Conservation (phyloP, 2,329 filamentous ascomycete species). For the Pseudocercospora crystallina region DNA sequence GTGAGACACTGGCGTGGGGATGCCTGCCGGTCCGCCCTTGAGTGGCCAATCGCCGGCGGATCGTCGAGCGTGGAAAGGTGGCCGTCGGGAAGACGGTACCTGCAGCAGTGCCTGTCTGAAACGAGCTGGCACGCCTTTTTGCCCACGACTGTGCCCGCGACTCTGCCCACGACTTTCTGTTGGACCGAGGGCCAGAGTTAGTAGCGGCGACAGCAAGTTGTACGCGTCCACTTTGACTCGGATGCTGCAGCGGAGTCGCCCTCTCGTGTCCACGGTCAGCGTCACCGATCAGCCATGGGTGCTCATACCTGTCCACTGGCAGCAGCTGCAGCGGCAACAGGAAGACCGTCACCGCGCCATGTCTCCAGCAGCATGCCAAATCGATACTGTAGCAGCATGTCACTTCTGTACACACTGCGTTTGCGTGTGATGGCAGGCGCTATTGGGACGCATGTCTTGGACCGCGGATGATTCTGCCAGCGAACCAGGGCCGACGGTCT, state of each 20-base stretch:
- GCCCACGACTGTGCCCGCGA: too few relatives aligned
- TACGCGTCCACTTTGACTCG: slow-evolving; percentile 24
- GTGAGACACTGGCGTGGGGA: slow-evolving; percentile 24
- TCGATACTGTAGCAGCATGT: not conserved
- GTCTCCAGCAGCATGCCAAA: slow-evolving; percentile 5
- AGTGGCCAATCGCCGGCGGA: slow-evolving; percentile 1
- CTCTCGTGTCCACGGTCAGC: slow-evolving; percentile 12
- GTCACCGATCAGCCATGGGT: slow-evolving; percentile 16
- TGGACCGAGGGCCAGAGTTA: not conserved
- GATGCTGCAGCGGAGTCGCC: slow-evolving; percentile 7
- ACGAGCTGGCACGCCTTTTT: too few relatives aligned
- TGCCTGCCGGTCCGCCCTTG: not conserved
- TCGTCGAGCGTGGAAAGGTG: slow-evolving; percentile 7
- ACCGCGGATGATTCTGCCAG: slow-evolving; percentile 2
- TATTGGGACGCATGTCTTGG: slow-evolving; percentile 18
- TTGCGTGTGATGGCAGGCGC: slow-evolving; percentile 14
- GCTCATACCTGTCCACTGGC: slow-evolving; percentile 13
- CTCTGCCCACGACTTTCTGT: not conserved
- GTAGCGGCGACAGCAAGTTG: too few relatives aligned
- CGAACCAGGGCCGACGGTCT: slow-evolving; percentile 18
- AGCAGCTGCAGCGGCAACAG: slow-evolving; percentile 8
- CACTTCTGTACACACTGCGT: too few relatives aligned
- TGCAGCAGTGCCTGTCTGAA: not conserved
- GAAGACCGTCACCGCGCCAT: slow-evolving; percentile 2
- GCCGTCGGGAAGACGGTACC: not conserved